Conservation (phyloP, 495 filamentous ascomycete species). For the Penicillium pancosmium region DNA sequence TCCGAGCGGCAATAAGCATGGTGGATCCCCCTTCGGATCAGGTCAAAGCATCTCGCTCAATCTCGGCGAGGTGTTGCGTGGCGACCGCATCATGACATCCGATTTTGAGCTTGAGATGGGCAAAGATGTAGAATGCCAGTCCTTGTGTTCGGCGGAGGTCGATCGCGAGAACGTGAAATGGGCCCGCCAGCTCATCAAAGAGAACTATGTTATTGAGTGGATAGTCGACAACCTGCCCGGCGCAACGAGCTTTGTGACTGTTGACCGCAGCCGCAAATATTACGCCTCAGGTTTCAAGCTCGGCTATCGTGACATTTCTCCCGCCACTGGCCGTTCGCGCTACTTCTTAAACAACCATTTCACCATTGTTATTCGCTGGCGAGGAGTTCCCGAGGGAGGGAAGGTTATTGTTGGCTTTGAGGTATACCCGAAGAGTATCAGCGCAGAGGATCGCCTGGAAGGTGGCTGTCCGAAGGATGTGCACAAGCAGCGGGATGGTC, state of each 20-base stretch:
- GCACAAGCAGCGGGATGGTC: slow-evolving; percentile 59
- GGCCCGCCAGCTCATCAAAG: slow-evolving; percentile 72
- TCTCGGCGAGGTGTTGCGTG: slow-evolving; percentile 89
- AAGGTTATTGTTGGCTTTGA: slow-evolving; percentile 92
- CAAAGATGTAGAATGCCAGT: slow-evolving; percentile 73
- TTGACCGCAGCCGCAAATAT: slow-evolving; percentile 86
- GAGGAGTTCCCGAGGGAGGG: slow-evolving; percentile 70
- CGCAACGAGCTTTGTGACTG: slow-evolving; percentile 89
- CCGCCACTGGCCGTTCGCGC: slow-evolving; percentile 60
- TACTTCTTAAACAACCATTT: slow-evolving; percentile 92
- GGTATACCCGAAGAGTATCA: slow-evolving; percentile 87
- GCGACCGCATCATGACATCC: slow-evolving; percentile 86
- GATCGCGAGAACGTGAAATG: slow-evolving; percentile 67
- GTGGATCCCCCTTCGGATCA: slow-evolving; percentile 71
- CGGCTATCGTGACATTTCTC: slow-evolving; percentile 72
- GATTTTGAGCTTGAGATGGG: slow-evolving; percentile 86
- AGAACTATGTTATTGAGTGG: slow-evolving; percentile 93
- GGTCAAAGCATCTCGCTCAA: slow-evolving; percentile 85
- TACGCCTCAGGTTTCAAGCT: slow-evolving; percentile 96
- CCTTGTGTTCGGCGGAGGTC: slow-evolving; percentile 72
- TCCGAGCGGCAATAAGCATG: slow-evolving; percentile 68
- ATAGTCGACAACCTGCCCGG: slow-evolving; percentile 95
- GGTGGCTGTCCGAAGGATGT: slow-evolving; percentile 70
- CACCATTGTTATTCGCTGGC: slow-evolving; percentile 84
- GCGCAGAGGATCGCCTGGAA: slow-evolving; percentile 58